These are phyloP conservation scores for Pseudoneurospora amorphoporcata DNA, from an alignment of 495 filamentous ascomycete genomes.

Conservation along the genomic window DNA sequence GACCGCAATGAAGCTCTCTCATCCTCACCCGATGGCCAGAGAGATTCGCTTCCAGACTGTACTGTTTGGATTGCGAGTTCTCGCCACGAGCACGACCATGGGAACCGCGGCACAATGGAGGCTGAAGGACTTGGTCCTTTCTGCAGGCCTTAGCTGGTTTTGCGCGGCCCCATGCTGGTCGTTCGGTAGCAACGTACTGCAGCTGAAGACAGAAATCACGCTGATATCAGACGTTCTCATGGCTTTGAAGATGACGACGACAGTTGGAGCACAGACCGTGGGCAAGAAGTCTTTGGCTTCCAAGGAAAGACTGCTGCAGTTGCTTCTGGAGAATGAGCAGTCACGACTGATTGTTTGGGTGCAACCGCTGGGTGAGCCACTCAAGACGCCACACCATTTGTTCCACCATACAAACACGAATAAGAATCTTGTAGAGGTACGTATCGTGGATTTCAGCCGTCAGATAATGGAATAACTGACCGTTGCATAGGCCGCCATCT, in stretches of 20 bases:
- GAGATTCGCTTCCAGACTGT: constrained; percentile 85
- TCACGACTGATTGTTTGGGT: constrained; percentile 82
- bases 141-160: constrained; percentile 84
- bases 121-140: constrained; percentile 79
- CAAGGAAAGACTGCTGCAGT: constrained; percentile 69
- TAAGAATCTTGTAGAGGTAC: constrained; percentile 39
- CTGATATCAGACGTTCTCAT: constrained; percentile 66
- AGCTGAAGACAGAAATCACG: constrained; percentile 84
- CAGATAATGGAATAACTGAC: neutral
- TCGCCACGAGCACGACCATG: constrained; percentile 57
- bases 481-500: constrained; percentile 35
- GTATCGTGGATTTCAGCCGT: constrained; percentile 1
- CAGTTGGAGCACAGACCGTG: constrained; percentile 43
- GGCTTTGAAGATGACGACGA: constrained; percentile 45
- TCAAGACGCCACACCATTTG: constrained; percentile 7
- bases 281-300: constrained; percentile 54
- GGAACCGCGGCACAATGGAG: constrained; percentile 53
- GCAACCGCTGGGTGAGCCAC: constrained; percentile 62
- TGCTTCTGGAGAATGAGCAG: constrained; percentile 78
- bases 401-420: constrained; percentile 27
- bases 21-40: constrained; percentile 73
- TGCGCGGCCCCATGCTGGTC: constrained; percentile 77
- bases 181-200: constrained; percentile 85
- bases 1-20: constrained; percentile 55
- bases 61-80: constrained; percentile 66